phyloP scores from a whole-genome alignment of 2,329 filamentous ascomycete genomes.

The Xylaria sp. region DNA sequence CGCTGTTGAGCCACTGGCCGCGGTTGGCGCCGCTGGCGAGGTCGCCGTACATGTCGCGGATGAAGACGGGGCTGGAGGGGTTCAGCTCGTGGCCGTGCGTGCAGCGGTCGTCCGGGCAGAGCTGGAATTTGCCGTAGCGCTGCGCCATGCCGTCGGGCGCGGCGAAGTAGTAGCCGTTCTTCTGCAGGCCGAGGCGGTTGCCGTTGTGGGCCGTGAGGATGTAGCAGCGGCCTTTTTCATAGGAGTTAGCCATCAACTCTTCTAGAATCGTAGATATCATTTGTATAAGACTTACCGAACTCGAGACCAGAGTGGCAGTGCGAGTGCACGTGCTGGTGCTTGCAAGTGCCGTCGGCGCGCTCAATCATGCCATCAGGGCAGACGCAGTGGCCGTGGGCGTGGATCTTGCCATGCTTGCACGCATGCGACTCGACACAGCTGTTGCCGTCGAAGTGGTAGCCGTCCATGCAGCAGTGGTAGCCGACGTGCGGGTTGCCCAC shows the following conservation, averaged over 20 bases:
- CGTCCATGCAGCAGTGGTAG: conserved; percentile 15
- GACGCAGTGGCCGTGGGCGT: conserved; percentile 13
- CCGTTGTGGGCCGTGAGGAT: conserved; percentile 12
- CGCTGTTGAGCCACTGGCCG: conserved; percentile 13
- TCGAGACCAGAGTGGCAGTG: conserved; percentile 10
- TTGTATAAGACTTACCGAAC: conserved; percentile 7
- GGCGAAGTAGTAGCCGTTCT: conserved; percentile 8
- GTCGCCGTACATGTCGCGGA: conserved; percentile 15
- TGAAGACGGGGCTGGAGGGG: conserved; percentile 9
- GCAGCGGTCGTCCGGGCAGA: conserved; percentile 14
- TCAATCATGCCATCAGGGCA: conserved; percentile 11
- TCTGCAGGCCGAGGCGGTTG: conserved; percentile 9
- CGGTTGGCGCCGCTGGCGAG: conserved; percentile 12
- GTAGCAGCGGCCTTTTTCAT: conserved; percentile 11
- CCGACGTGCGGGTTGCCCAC: conserved; percentile 7
- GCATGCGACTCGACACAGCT: conserved; percentile 1
- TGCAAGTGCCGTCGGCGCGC: conserved; percentile 8
- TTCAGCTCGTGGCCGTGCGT: conserved; percentile 1
- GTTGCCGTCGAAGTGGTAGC: conserved; percentile 11
- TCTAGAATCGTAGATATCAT: background rate
- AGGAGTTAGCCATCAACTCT: background rate
- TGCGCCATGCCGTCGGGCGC: conserved; percentile 8
- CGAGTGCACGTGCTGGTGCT: conserved; percentile 4
- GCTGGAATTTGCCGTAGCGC: conserved; percentile 15
- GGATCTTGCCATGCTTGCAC: conserved; percentile 11